Base-by-base conservation (phyloP, 441 rosid genomes). In the Oxalis stricta region DNA sequence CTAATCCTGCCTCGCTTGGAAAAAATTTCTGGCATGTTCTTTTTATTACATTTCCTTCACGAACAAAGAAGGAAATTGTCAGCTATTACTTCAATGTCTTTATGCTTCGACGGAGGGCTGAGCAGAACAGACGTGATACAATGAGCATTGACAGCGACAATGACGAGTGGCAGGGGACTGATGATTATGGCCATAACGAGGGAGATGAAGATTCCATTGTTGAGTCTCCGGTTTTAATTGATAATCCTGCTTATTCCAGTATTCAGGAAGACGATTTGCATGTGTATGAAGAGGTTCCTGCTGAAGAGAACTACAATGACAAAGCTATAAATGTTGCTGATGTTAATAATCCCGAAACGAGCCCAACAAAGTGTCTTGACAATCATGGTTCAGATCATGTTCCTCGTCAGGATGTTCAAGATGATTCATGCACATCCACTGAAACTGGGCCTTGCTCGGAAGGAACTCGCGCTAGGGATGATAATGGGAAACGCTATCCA, bases 21-120 rank as follows among this genome's bases (percentile, higher is more conserved):
- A 60, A 50, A 15, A 61, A 63, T 36, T 75, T 78, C 65, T 78
- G 82, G 86, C 33, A 48, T 24, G 46, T 28, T 9, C 64, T 75
- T 18, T 51, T 56, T 33, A 43, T 18, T 5, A 52, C 54, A 16
- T 78, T 78, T 46, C 69, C 74, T 61, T 68, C 71, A 7, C 70
- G 72, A 41, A 47, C 46, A 41, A 68, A 56, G 48, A 46, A 38
- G 36, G 82, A 78, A 4, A 45, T 70, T 37, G 79, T 78, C 17
- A 60, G 69, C 48, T 78, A 75, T 60, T 78, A 78, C 63, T 78
- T 74, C 23, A 75, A 78, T 26, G 75, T 66, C 38, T 75, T 78
- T 52, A 59, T 75, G 70, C 60, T 78, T 33, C 60, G 44, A 46
- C 63, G 61, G 54, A 71, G 82, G 1, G 66, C 74, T 18, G 53